Base-by-base conservation (phyloP, 148 eudicot species). In the Mesembryanthemum crystallinum region DNA sequence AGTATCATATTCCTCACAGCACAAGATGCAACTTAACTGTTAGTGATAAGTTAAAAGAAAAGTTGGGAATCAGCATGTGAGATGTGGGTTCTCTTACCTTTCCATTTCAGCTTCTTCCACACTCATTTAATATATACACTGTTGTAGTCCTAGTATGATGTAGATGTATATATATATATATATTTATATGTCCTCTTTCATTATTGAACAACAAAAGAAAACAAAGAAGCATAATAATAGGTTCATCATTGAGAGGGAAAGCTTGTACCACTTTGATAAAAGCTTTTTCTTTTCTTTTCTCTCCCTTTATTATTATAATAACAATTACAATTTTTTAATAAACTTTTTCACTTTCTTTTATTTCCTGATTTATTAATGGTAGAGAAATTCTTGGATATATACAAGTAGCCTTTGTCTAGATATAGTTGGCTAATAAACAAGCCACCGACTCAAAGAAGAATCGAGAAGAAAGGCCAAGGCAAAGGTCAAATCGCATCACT, bases 11-110 rank as follows among this genome's bases (percentile, higher is more conserved):
- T 64, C 42, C 67, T 5, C 11, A 25, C 39, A 35, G 58, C 42
- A 59, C 10, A 69, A 42, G 67, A 68, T 64, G 62, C 66, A 61
- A 73, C 21, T 72, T 21, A n/a, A n/a, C n/a, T n/a, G n/a, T n/a
- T n/a, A n/a, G 8, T 2, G 27, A 30, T 3, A 6, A 54, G 47
- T 23, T 29, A 28, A 18, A 43, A 58, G 64, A 64, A 45, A 63
- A 63, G 67, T 35, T 27, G 68, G 55, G 68, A 15, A 64, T 59
- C 3, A 49, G 6, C 37, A 28, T 69, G 73, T 69, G 73, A 69
- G 37, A 23, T 28, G 59, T 68, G 71, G 54, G 71, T 29, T 49
- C n/a, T 23, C 3, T 12, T 33, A 17, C 35, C 71, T 52, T 45
- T 65, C 21, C 11, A 24, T 12, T 9, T 35, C 71, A 28, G 32